Evolutionary conservation across 2,329 filamentous ascomycete genomes (phyloP), one percentile per base, ranked within the genome.

Genomic region (Calonectria hawksworthii): DNA sequence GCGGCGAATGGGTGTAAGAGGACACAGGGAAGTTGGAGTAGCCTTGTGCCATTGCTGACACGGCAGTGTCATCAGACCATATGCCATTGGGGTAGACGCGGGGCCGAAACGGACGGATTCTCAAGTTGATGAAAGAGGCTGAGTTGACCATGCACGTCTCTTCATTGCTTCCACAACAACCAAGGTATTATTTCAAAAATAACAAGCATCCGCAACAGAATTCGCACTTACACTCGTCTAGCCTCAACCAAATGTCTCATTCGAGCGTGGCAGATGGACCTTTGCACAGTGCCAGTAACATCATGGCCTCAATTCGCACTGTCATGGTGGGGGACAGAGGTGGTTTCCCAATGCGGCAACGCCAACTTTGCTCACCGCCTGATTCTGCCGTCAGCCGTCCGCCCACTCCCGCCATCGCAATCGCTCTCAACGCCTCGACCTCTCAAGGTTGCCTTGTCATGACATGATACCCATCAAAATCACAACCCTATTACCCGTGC

Each of bases 401-500:
- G 41, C 50, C 56, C 61, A 50, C 61, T 9, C 34, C 51, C 47
- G 56, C 61, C 64, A 73, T 73, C 70, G 56, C 65, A 34, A 70
- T 74, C 67, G 52, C 70, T 47, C 56, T 61, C 54, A 47, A 44
- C 34, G 21, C 32, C 34, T 50, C 47, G 54, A 65, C 61, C 54
- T 51, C 68, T 69, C 56, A 72, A 70, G 68, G 65, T 56, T 61
- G 68, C 71, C 70, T 67, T 51, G 66, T 73, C 70, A 75, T 51
- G 68, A 70, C 65, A 81, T 76, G 71, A 79, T 78, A 78, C 41
- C 44, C 61, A 75, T 73, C 79, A 54, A 56, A 76, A 75, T 73
- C 79, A 59, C 61, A 76, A 74, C 68, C 54, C 71, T 78, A 75
- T 38, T 59, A 47, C 61, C 52, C 61, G 51, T 67, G 67, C 59